Evolutionary conservation across 768 basidiomycete species (phyloP).

Genomic region (Tricholoma bakamatsutake): DNA sequence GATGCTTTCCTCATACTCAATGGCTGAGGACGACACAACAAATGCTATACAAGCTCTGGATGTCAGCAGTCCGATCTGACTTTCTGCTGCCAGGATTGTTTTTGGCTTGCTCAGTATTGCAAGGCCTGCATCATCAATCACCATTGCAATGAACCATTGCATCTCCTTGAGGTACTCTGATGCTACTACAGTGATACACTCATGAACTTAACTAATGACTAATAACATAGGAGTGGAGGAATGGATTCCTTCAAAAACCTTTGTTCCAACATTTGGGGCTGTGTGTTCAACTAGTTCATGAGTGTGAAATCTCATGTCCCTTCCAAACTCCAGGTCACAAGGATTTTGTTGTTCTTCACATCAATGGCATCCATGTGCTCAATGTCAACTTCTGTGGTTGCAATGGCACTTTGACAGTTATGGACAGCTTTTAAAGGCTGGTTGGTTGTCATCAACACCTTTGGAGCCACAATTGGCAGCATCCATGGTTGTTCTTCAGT

Average conservation of each 20-base stretch:
- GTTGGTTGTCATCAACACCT: slow-evolving; percentile 18
- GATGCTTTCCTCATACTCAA: slow-evolving; percentile 10
- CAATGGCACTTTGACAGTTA: background rate
- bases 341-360: slow-evolving; percentile 17
- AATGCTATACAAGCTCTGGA: slow-evolving; percentile 1
- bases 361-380: slow-evolving; percentile 16
- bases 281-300: slow-evolving; percentile 16
- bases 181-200: background rate
- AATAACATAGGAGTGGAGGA: slow-evolving; percentile 14
- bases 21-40: slow-evolving; percentile 11
- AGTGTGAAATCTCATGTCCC: slow-evolving; percentile 5
- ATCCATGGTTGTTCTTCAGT: slow-evolving; percentile 12
- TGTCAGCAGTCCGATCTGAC: background rate
- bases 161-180: slow-evolving; percentile 13
- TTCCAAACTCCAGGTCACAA: background rate
- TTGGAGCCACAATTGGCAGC: slow-evolving; percentile 14
- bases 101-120: slow-evolving; percentile 6
- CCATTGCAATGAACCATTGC: slow-evolving; percentile 13
- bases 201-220: background rate
- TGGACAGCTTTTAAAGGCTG: slow-evolving; percentile 13
- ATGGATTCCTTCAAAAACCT: slow-evolving; percentile 8
- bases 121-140: slow-evolving; percentile 8
- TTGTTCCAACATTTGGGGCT: slow-evolving; percentile 6
- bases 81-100: slow-evolving; percentile 13
- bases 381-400: slow-evolving; percentile 17